These are phyloP conservation scores for Paecilomyces sp. DNA, from an alignment of 2,329 filamentous ascomycete genomes.

Conservation along the genomic window DNA sequence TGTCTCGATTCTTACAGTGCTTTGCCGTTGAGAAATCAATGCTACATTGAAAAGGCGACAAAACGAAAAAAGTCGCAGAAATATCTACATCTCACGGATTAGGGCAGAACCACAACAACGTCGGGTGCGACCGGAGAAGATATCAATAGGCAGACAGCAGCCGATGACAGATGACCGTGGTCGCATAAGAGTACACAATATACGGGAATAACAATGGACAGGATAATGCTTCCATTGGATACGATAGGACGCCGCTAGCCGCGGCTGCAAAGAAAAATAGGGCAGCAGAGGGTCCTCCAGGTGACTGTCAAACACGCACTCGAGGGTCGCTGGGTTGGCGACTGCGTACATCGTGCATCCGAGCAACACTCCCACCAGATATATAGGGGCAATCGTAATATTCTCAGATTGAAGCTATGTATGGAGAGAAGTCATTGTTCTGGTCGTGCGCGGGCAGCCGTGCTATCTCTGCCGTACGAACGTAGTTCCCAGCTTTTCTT, in stretches of 20 bases:
- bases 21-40: neutral
- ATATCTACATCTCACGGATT: neutral
- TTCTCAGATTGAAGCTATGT: conserved; percentile 32
- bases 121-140: neutral
- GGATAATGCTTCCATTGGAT: neutral
- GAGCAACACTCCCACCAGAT: neutral
- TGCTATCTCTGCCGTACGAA: conserved; percentile 9
- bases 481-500: conserved; percentile 17
- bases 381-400: conserved; percentile 22
- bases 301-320: neutral
- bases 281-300: neutral
- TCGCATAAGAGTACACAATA: neutral
- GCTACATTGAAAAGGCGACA: neutral
- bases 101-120: neutral
- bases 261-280: neutral
- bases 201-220: neutral
- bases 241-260: neutral
- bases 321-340: neutral
- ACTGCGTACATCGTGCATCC: neutral
- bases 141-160: neutral
- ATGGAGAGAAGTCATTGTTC: conserved; percentile 21
- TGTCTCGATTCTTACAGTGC: neutral
- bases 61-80: neutral
- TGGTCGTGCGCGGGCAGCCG: conserved; percentile 19
- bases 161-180: neutral